These are phyloP conservation scores for Physcomitrium patens DNA, from an alignment of 225 moss, liverwort and hornwort genomes.

Conservation along the genomic window DNA sequence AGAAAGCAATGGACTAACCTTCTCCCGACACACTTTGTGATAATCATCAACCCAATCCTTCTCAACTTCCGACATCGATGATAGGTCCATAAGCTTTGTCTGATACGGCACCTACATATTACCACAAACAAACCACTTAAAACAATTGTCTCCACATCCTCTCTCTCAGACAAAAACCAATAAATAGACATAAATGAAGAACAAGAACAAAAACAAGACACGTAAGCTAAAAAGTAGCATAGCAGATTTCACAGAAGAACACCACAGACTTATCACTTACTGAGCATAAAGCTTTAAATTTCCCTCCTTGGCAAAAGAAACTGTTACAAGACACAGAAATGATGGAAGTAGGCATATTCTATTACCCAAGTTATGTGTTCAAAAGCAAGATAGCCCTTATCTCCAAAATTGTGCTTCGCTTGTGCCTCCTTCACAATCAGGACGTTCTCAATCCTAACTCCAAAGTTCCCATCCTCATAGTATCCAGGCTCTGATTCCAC, in stretches of 20 bases:
- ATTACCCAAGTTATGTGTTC: constrained; percentile 87
- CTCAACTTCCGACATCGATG: constrained; percentile 65
- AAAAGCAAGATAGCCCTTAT: constrained; percentile 78
- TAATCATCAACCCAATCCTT: constrained; percentile 81
- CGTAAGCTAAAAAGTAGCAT: constrained; percentile 5
- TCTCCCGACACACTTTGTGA: constrained; percentile 65
- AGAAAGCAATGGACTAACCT: constrained; percentile 55
- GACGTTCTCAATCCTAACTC: constrained; percentile 85
- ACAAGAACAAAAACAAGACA: constrained; percentile 4
- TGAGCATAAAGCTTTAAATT: neutral
- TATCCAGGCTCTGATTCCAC: constrained; percentile 75
- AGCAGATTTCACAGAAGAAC: constrained; percentile 2
- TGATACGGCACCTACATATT: constrained; percentile 69
- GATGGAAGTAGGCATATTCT: neutral
- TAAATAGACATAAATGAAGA: neutral
- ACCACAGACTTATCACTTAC: neutral
- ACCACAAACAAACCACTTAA: constrained; percentile 19
- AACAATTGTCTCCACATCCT: neutral
- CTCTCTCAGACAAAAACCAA: too few species aligned
- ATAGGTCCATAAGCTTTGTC: constrained; percentile 80
- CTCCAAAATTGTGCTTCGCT: constrained; percentile 77
- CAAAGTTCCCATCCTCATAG: constrained; percentile 86
- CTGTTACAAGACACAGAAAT: too few species aligned
- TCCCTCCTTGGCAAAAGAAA: neutral
- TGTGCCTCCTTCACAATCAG: constrained; percentile 77